phyloP scores from a whole-genome alignment of 2,329 filamentous ascomycete genomes.

The Shiraia sp. region DNA sequence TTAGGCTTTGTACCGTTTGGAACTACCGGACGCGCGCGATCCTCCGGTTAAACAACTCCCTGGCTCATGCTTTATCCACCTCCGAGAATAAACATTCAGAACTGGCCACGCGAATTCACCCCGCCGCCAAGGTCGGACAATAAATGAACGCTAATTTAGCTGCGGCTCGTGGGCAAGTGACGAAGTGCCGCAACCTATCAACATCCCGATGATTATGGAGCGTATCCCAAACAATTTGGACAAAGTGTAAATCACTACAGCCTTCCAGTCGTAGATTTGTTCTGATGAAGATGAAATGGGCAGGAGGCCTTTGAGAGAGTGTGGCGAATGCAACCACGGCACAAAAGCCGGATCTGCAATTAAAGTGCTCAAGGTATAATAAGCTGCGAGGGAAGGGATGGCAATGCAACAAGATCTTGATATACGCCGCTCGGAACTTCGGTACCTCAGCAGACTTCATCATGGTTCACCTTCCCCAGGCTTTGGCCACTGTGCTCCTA shows the following conservation, averaged over 20 bases:
- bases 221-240: constrained; percentile 17
- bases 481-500: constrained; percentile 26
- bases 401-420: background rate
- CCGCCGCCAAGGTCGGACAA: constrained; percentile 24
- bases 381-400: constrained; percentile 6
- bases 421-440: constrained; percentile 2
- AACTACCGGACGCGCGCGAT: no score
- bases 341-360: constrained; percentile 10
- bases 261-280: constrained; percentile 4
- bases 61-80: background rate
- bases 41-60: no score
- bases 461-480: constrained; percentile 35
- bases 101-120: constrained; percentile 7
- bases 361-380: constrained; percentile 24
- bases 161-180: constrained; percentile 18
- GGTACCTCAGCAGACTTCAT: constrained; percentile 6
- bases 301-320: constrained; percentile 15
- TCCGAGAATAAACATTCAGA: background rate
- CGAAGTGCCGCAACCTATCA: constrained; percentile 25
- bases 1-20: no score
- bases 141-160: constrained; percentile 24
- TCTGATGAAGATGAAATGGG: constrained; percentile 4
- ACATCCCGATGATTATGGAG: constrained; percentile 13
- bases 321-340: constrained; percentile 11
- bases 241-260: constrained; percentile 13